phyloP scores from a whole-genome alignment of 192 early-diverging fungal genomes.

The Umbelopsis isabellina region DNA sequence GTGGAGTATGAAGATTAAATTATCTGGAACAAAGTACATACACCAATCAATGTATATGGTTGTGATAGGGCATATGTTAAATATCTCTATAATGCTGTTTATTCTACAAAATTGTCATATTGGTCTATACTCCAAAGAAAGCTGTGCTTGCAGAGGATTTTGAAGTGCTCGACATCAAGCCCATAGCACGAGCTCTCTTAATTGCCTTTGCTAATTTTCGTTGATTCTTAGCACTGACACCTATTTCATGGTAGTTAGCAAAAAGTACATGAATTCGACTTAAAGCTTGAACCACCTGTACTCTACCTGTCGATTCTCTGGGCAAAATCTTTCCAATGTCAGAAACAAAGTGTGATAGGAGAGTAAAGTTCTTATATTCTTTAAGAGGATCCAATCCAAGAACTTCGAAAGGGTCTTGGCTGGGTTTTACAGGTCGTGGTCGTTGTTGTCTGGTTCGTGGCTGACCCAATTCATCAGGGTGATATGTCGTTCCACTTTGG shows the following conservation, averaged over 20 bases:
- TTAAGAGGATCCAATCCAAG: slow-evolving; percentile 46
- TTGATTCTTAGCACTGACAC: slow-evolving; percentile 48
- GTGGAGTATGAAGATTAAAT: background rate
- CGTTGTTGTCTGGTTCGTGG: slow-evolving; percentile 33
- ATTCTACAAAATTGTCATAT: slow-evolving; percentile 19
- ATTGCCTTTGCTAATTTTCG: slow-evolving; percentile 51
- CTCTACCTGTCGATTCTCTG: slow-evolving; percentile 43
- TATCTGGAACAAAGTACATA: background rate
- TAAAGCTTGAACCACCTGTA: background rate
- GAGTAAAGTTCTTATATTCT: slow-evolving; percentile 51
- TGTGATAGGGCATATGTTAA: background rate
- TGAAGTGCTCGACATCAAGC: slow-evolving; percentile 26
- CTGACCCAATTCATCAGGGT: slow-evolving; percentile 41
- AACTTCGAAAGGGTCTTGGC: slow-evolving; percentile 44
- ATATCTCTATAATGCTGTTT: background rate
- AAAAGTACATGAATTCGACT: background rate
- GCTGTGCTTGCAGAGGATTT: background rate
- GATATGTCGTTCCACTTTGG: slow-evolving; percentile 24
- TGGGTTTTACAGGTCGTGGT: slow-evolving; percentile 3
- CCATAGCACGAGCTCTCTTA: slow-evolving; percentile 51
- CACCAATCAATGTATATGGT: too few species aligned
- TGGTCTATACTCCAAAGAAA: slow-evolving; percentile 16
- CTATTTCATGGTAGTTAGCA: slow-evolving; percentile 22
- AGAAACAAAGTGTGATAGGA: slow-evolving; percentile 48
- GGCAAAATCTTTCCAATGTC: slow-evolving; percentile 56